Base-by-base conservation (phyloP, 2,329 filamentous ascomycete species). In the Pezicula radicicola region DNA sequence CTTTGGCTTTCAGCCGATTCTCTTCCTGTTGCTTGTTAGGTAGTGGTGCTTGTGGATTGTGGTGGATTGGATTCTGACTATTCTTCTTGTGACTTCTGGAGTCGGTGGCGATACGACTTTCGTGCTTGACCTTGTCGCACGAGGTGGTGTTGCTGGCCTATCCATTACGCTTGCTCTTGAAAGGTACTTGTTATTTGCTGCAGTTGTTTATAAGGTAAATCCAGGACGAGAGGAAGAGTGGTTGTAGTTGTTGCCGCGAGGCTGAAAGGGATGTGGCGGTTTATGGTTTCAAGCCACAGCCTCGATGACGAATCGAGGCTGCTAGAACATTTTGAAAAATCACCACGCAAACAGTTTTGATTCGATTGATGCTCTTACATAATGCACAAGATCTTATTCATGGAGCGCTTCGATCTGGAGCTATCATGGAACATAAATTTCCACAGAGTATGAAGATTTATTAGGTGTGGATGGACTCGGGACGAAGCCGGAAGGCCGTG, bases 1-100 rank as follows among this genome's bases (percentile, higher is more conserved):
- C 92, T 78, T 97, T 97, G 50, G 94, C 90, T 71, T 85, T 89
- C 28, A 97, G 80, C 18, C 93, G 84, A 62, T 86, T 92, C 68
- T 93, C 85, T 82, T 97, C 93, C 89, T 94, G 53, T 33, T 33
- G 15, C 6, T 8, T 19, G 30, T 6, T 6, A 46, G 49, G 56
- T 37, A 58, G 43, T 25, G 21, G 36, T 3, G 46, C 10, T 5
- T 12, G 18, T 30, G 0, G 39, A 12, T 27, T 25, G 25, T 21
- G 21, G 19, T 16, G 46, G 27, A 15, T 35, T 39, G 44, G 44
- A 2, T 5, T 63, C 78, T 63, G 64, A 83, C 81, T 52, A 83
- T 82, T 60, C 78, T 74, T 55, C 77, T 72, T 16, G 74, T 78
- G 10, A 77, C 73, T 56, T 80, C 79, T 5, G 80, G 79, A 0